These are phyloP conservation scores for Candida gorgasii DNA, from an alignment of 805 yeast species.

Conservation along the genomic window DNA sequence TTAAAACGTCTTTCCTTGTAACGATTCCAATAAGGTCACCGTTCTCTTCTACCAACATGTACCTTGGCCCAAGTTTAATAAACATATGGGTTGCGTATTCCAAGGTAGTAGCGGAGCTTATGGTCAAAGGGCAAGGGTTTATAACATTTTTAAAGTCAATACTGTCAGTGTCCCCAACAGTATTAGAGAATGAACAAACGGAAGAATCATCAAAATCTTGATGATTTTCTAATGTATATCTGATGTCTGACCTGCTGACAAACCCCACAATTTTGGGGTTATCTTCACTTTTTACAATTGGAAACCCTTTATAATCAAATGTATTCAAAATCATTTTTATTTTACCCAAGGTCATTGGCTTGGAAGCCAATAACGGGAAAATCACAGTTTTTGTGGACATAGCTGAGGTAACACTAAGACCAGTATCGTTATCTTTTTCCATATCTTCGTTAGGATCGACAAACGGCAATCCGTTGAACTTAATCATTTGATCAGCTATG, in stretches of 20 bases:
- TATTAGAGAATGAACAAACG: slow-evolving; percentile 8
- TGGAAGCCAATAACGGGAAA: slow-evolving; percentile 35
- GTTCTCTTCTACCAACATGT: slow-evolving; percentile 62
- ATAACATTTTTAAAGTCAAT: slow-evolving; percentile 29
- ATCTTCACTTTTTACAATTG: slow-evolving; percentile 46
- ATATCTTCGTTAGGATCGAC: slow-evolving; percentile 68
- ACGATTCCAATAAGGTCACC: slow-evolving; percentile 73
- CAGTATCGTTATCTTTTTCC: slow-evolving; percentile 42
- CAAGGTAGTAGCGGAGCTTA: slow-evolving; percentile 53
- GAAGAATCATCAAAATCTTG: slow-evolving; percentile 12
- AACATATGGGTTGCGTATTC: slow-evolving; percentile 69
- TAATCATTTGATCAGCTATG: slow-evolving; percentile 93
- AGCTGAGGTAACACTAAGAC: slow-evolving; percentile 44
- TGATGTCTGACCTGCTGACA: slow-evolving; percentile 44
- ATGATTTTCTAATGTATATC: slow-evolving; percentile 23
- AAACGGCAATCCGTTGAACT: slow-evolving; percentile 83
- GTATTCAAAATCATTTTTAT: slow-evolving; percentile 33
- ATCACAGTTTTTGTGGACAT: slow-evolving; percentile 52
- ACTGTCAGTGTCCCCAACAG: slow-evolving; percentile 6
- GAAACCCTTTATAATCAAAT: slow-evolving; percentile 49
- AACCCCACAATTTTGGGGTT: slow-evolving; percentile 47
- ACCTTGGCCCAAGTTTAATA: slow-evolving; percentile 75
- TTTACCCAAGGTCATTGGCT: slow-evolving; percentile 29
- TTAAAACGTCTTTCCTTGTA: slow-evolving; percentile 79
- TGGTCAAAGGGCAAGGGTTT: slow-evolving; percentile 62